Conservation (phyloP, 2,329 filamentous ascomycete genomes). For the Akanthomyces muscarius region DNA sequence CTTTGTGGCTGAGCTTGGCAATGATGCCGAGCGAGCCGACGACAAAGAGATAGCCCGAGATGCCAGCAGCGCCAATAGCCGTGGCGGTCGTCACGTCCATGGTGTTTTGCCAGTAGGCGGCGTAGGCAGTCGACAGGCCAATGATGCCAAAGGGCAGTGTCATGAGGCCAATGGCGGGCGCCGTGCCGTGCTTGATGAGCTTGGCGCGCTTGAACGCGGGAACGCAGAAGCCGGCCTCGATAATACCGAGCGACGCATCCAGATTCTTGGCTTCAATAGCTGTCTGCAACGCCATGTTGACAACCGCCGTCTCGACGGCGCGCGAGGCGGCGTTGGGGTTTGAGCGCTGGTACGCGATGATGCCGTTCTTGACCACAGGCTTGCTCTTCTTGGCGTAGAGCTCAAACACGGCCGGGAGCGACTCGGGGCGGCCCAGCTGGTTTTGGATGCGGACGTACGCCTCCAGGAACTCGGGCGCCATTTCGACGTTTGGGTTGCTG, state of each 20-base stretch:
- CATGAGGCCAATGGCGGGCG: slow-evolving; percentile 54
- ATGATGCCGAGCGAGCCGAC: slow-evolving; percentile 79
- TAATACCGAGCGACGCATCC: slow-evolving; percentile 69
- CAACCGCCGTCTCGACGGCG: slow-evolving; percentile 67
- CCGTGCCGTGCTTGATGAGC: slow-evolving; percentile 57
- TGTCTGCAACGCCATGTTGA: slow-evolving; percentile 69
- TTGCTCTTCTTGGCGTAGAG: slow-evolving; percentile 81
- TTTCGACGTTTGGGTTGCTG: slow-evolving; percentile 71
- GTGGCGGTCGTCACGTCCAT: slow-evolving; percentile 75
- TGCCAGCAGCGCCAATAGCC: slow-evolving; percentile 72
- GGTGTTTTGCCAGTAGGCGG: slow-evolving; percentile 51
- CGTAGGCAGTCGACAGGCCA: slow-evolving; percentile 55
- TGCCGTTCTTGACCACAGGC: slow-evolving; percentile 56
- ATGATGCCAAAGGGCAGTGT: slow-evolving; percentile 67
- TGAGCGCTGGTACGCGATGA: slow-evolving; percentile 55
- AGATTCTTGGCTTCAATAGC: slow-evolving; percentile 79
- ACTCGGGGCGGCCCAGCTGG: slow-evolving; percentile 66
- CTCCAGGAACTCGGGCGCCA: slow-evolving; percentile 67
- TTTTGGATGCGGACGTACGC: slow-evolving; percentile 75
- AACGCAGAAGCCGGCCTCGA: slow-evolving; percentile 65
- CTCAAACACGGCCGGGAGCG: slow-evolving; percentile 73
- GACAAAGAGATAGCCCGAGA: slow-evolving; percentile 77
- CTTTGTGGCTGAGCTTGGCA: slow-evolving; percentile 81
- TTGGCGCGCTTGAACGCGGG: slow-evolving; percentile 65
- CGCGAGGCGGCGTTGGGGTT: slow-evolving; percentile 66